A percentile compares a stretch with the other conserved stretches of the same genome.
Conservation (phyloP, 2,329 filamentous ascomycete species). For the Botrytis medusae region DNA sequence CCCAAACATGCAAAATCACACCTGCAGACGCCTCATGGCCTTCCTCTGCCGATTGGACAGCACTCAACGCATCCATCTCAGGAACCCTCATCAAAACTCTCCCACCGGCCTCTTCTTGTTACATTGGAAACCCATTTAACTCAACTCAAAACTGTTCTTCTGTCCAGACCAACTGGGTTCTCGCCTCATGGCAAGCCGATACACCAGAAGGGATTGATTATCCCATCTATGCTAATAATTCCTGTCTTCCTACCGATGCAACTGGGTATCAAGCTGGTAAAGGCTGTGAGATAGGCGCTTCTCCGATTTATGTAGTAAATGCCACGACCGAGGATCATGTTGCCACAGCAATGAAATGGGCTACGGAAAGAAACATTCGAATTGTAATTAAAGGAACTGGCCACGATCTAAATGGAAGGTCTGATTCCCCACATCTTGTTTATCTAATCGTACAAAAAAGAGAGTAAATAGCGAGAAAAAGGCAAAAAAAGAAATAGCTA, state of each 20-base stretch:
- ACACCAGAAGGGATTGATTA: slow-evolving; percentile 38
- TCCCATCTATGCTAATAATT: slow-evolving; percentile 45
- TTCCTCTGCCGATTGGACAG: slow-evolving; percentile 34
- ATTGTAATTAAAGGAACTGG: slow-evolving; percentile 46
- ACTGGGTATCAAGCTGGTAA: not conserved
- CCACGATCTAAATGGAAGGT: slow-evolving; percentile 42
- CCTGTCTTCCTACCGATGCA: slow-evolving; percentile 40
- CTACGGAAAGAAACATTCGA: slow-evolving; percentile 45
- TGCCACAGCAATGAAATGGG: slow-evolving; percentile 46
- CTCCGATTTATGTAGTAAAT: slow-evolving; percentile 44
- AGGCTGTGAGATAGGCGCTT: slow-evolving; percentile 27
- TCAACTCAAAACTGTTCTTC: slow-evolving; percentile 36
- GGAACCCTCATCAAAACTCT: slow-evolving; percentile 40
- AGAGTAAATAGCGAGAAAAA: slow-evolving; percentile 16
- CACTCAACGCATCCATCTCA: slow-evolving; percentile 39
- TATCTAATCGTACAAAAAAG: too few relatives aligned
- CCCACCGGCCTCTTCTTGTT: slow-evolving; percentile 42
- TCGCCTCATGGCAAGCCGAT: slow-evolving; percentile 41
- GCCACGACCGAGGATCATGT: slow-evolving; percentile 42
- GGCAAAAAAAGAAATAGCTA: slow-evolving; percentile 28
- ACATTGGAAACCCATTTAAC: slow-evolving; percentile 27
- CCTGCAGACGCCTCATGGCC: slow-evolving; percentile 40
- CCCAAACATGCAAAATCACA: slow-evolving; percentile 12
- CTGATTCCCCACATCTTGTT: too few relatives aligned
- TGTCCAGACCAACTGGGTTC: slow-evolving; percentile 38